Percentiles rank a stretch among this genome's conserved stretches.
phyloP scores from a whole-genome alignment of 176 grass and related monocot species.

The Triticum timopheevii region DNA sequence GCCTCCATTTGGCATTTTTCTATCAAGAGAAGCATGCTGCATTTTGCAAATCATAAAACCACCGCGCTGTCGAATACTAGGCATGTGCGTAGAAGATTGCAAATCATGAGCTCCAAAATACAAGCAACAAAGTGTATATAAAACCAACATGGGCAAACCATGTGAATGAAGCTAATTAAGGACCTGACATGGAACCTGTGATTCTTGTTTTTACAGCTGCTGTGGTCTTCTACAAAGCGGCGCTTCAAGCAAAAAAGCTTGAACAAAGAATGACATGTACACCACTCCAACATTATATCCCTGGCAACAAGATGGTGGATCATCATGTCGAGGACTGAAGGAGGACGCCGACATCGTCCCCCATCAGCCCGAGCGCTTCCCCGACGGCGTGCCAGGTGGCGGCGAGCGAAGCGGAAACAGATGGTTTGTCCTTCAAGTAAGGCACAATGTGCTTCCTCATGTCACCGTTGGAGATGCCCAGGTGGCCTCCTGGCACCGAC shows the following conservation, averaged over 20 bases:
- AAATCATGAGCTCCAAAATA: too few relatives aligned
- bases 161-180: background rate
- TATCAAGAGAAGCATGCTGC: too few relatives aligned
- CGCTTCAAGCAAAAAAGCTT: background rate
- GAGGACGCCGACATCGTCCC: background rate
- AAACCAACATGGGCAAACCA: background rate
- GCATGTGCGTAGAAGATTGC: too few relatives aligned
- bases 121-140: background rate
- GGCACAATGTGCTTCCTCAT: slow-evolving; percentile 88
- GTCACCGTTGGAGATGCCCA: slow-evolving; percentile 70
- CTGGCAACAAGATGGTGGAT: background rate
- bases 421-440: slow-evolving; percentile 42
- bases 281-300: background rate
- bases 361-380: slow-evolving; percentile 22
- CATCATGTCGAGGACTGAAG: background rate
- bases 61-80: background rate
- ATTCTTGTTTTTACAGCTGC: background rate
- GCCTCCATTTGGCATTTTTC: too few relatives aligned
- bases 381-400: slow-evolving; percentile 14
- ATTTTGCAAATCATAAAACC: background rate
- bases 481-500: slow-evolving; percentile 75
- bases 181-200: background rate
- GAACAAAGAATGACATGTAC: background rate
- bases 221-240: background rate
- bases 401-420: slow-evolving; percentile 1